Evolutionary conservation across 192 early-diverging fungal species (phyloP).

Genomic region (Umbelopsis vinacea): DNA sequence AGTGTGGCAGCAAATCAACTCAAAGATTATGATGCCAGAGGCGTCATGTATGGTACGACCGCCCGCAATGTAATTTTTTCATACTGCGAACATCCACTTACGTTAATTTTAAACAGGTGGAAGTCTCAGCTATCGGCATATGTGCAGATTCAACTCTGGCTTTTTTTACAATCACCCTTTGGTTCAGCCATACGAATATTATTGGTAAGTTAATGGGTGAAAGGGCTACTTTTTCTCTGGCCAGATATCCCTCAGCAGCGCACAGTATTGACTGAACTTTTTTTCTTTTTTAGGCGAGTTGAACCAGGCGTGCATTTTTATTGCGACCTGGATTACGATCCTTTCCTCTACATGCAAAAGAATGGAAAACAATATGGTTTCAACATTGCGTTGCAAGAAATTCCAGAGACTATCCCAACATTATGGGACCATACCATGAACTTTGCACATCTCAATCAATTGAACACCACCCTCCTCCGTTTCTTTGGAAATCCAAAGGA

Average conservation of each 20-base stretch:
- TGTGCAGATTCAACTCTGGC: constrained; percentile 78
- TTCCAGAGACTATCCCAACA: constrained; percentile 54
- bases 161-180: constrained; percentile 61
- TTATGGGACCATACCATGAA: constrained; percentile 55
- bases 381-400: constrained; percentile 57
- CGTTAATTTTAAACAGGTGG: constrained; percentile 39
- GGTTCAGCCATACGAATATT: constrained; percentile 66
- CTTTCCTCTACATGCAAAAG: constrained; percentile 63
- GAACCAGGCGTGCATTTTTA: constrained; percentile 65
- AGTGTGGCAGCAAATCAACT: constrained; percentile 59
- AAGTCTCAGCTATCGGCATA: constrained; percentile 80
- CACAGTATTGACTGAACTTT: constrained; percentile 43
- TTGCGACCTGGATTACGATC: constrained; percentile 64
- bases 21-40: constrained; percentile 54
- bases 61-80: neutral
- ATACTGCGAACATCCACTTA: neutral
- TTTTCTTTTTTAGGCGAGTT: constrained; percentile 58
- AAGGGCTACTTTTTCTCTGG: neutral
- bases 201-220: constrained; percentile 61
- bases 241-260: constrained; percentile 63
- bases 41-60: constrained; percentile 67
- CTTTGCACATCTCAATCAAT: constrained; percentile 34
- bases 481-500: constrained; percentile 33
- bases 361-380: constrained; percentile 62
- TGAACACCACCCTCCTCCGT: constrained; percentile 31